phyloP scores from a whole-genome alignment of 495 filamentous ascomycete species.

The Hypomontagnella submonticulosa region DNA sequence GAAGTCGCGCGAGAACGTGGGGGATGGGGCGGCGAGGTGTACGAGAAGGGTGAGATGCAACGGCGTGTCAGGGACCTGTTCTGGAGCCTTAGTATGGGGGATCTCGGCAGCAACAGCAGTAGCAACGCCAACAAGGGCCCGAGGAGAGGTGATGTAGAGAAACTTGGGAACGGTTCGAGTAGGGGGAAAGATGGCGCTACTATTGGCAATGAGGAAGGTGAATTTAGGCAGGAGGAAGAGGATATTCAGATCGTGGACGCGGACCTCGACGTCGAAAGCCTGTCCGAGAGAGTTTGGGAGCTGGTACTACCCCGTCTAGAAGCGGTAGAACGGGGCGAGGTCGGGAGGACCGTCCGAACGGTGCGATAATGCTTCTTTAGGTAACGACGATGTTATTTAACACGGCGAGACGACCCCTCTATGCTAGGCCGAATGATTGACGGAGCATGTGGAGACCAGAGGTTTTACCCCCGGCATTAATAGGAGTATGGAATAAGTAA shows the following conservation, averaged over 20 bases:
- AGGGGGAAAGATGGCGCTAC: slow-evolving; percentile 4
- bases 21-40: slow-evolving; percentile 88
- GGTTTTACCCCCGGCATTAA: neutral
- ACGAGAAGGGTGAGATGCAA: slow-evolving; percentile 89
- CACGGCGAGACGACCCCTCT: neutral
- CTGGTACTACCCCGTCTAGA: slow-evolving; percentile 58
- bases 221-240: slow-evolving; percentile 62
- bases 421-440: neutral
- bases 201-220: slow-evolving; percentile 47
- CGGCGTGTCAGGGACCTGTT: slow-evolving; percentile 81
- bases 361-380: slow-evolving; percentile 46
- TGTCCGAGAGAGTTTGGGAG: slow-evolving; percentile 62
- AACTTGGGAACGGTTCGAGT: slow-evolving; percentile 44
- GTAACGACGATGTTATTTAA: neutral
- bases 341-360: slow-evolving; percentile 55
- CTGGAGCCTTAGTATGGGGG: slow-evolving; percentile 60
- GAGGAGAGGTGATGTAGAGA: slow-evolving; percentile 23
- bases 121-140: slow-evolving; percentile 21
- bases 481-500: neutral
- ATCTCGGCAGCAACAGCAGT: slow-evolving; percentile 49
- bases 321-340: slow-evolving; percentile 58
- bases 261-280: slow-evolving; percentile 59
- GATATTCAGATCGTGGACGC: slow-evolving; percentile 68
- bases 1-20: slow-evolving; percentile 78
- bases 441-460: neutral